Conservation (phyloP, 2,329 filamentous ascomycete genomes). For the Chaetomiaceae sp. region DNA sequence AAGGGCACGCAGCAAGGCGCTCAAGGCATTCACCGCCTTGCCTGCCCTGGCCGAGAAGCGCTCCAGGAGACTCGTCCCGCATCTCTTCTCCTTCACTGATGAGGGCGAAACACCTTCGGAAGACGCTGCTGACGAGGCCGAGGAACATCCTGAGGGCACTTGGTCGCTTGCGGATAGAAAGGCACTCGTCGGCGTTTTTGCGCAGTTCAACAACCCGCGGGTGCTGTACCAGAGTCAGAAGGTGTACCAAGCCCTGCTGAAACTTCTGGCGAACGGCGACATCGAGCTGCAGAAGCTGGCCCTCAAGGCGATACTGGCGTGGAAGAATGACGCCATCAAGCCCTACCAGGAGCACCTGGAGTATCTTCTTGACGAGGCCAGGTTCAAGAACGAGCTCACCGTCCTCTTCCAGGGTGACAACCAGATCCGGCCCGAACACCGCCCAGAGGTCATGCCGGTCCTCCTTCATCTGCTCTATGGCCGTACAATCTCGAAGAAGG, state of each 20-base stretch:
- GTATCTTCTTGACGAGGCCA: constrained; percentile 82
- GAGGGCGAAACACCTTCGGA: constrained; percentile 41
- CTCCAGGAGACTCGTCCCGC: constrained; percentile 78
- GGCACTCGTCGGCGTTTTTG: constrained; percentile 73
- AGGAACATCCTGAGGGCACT: constrained; percentile 35
- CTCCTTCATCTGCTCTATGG: constrained; percentile 86
- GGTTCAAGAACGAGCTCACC: constrained; percentile 91
- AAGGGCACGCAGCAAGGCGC: constrained; percentile 68
- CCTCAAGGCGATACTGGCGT: constrained; percentile 78
- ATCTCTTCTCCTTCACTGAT: constrained; percentile 77
- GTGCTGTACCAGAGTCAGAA: constrained; percentile 74
- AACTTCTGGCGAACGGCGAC: constrained; percentile 81
- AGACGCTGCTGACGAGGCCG: constrained; percentile 34
- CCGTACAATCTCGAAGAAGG: constrained; percentile 77
- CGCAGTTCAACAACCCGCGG: constrained; percentile 79
- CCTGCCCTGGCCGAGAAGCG: constrained; percentile 79
- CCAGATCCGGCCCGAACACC: constrained; percentile 69
- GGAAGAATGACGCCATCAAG: constrained; percentile 74
- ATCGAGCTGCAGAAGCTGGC: constrained; percentile 81
- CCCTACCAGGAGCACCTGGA: constrained; percentile 81
- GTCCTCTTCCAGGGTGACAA: constrained; percentile 76
- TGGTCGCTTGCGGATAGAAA: constrained; percentile 82
- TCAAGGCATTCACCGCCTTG: constrained; percentile 70
- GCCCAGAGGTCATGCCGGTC: constrained; percentile 72
- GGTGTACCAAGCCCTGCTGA: constrained; percentile 71